These are phyloP conservation scores for Lactarius psammicola DNA, from an alignment of 768 basidiomycete genomes.

Conservation along the genomic window DNA sequence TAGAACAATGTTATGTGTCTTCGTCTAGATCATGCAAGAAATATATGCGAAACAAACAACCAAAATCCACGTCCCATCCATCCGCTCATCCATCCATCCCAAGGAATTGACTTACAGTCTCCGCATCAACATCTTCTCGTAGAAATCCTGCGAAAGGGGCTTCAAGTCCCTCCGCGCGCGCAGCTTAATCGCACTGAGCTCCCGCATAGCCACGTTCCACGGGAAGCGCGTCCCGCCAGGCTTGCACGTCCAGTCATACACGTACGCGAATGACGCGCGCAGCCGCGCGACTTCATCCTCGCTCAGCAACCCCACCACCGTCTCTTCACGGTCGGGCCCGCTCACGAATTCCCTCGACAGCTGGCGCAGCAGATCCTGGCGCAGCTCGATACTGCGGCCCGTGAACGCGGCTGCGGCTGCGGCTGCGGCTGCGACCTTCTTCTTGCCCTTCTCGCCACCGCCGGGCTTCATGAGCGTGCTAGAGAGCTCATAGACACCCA, in stretches of 20 bases:
- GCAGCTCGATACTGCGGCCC: constrained; percentile 40
- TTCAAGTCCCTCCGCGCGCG: constrained; percentile 42
- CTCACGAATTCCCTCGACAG: constrained; percentile 44
- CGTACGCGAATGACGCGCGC: constrained; percentile 54
- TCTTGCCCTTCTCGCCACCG: neutral
- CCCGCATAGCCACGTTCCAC: constrained; percentile 55
- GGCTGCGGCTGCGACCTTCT: too few species aligned
- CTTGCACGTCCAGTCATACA: constrained; percentile 35
- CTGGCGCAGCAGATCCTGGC: constrained; percentile 48
- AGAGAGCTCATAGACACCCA: neutral
- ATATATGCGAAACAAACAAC: neutral
- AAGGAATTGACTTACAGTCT: constrained; percentile 2
- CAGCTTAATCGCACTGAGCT: constrained; percentile 54
- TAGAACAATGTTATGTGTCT: neutral
- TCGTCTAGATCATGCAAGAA: constrained; percentile 5
- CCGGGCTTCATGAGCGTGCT: neutral
- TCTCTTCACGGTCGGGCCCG: constrained; percentile 32
- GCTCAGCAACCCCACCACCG: constrained; percentile 30
- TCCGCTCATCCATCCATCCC: neutral
- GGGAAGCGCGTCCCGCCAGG: constrained; percentile 42
- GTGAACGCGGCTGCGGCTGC: constrained; percentile 44
- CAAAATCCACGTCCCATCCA: neutral
- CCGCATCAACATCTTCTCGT: constrained; percentile 39
- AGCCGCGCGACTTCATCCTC: constrained; percentile 39
- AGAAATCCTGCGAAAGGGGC: constrained; percentile 44